These are phyloP conservation scores for Colletotrichum tropicale DNA, from an alignment of 2,329 filamentous ascomycete species.

Conservation along the genomic window DNA sequence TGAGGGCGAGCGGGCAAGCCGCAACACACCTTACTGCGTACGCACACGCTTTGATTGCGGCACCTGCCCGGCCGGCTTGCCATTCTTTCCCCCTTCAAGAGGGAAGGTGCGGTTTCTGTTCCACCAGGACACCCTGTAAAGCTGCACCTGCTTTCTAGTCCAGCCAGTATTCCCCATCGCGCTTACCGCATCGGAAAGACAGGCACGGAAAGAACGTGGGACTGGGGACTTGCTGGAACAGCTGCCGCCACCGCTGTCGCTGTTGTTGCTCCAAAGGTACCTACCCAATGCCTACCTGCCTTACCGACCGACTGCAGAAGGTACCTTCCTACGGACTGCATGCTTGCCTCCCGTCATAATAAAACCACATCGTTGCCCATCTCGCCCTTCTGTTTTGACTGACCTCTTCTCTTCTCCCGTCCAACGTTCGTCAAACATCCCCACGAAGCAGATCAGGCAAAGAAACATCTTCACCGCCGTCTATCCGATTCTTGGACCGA, in stretches of 20 bases:
- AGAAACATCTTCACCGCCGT: slow-evolving; percentile 14
- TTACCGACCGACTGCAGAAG: background rate
- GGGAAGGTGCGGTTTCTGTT: slow-evolving; percentile 20
- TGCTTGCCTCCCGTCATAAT: background rate
- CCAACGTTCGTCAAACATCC: slow-evolving; percentile 1
- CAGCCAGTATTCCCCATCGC: background rate
- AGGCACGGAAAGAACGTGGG: background rate
- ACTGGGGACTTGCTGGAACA: background rate
- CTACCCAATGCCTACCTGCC: background rate
- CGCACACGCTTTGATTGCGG: background rate
- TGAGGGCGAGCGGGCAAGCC: background rate
- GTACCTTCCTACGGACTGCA: background rate
- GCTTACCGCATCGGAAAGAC: background rate
- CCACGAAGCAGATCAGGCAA: slow-evolving; percentile 9
- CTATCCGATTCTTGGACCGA: slow-evolving; percentile 7
- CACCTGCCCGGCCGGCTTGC: background rate
- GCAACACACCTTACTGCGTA: background rate
- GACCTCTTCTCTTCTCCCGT: background rate
- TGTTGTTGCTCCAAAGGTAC: background rate
- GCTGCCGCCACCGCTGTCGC: background rate
- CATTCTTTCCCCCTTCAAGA: slow-evolving; percentile 1
- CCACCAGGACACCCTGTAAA: slow-evolving; percentile 13
- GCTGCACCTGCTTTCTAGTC: background rate
- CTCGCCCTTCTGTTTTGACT: background rate
- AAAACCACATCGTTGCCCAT: slow-evolving; percentile 19